phyloP scores from a whole-genome alignment of 176 grass and related monocot genomes.

The Microstegium vimineum region DNA sequence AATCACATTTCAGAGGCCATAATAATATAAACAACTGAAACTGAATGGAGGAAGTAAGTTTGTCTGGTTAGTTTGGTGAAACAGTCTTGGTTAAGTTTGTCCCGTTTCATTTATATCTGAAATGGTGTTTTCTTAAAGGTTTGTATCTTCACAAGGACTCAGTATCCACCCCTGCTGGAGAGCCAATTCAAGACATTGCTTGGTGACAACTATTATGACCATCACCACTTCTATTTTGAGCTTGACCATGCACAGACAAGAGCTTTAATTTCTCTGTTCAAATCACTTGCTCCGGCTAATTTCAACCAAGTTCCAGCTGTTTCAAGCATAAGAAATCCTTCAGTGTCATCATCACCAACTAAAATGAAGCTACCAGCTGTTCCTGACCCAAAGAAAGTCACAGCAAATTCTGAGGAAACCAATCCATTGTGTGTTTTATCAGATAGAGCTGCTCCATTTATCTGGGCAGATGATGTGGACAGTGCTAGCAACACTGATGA shows the following conservation, averaged over 20 bases:
- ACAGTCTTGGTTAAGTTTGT: no score
- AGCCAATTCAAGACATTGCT: conserved; percentile 66
- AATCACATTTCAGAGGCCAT: neutral
- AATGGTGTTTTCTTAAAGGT: conserved; percentile 45
- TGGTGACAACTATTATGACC: conserved; percentile 64
- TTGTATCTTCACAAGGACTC: conserved; percentile 42
- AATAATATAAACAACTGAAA: neutral
- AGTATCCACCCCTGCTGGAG: conserved; percentile 54
- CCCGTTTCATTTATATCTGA: conserved; percentile 15
- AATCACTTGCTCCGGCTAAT: conserved; percentile 29
- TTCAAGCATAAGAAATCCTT: conserved; percentile 16
- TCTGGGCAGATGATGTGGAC: conserved; percentile 31
- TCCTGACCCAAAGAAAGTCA: conserved; percentile 16
- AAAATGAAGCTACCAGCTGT: conserved; percentile 25
- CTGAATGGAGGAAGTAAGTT: neutral
- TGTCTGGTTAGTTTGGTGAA: no score
- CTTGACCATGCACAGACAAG: conserved; percentile 70
- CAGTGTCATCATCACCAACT: neutral
- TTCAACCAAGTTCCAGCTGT: conserved; percentile 24
- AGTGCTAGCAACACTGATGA: conserved; percentile 27
- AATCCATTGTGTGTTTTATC: conserved; percentile 38
- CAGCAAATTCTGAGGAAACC: conserved; percentile 4
- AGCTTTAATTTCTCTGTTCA: conserved; percentile 55
- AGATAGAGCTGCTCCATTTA: conserved; percentile 8
- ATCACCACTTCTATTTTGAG: conserved; percentile 74